Evolutionary conservation across 2,329 filamentous ascomycete species (phyloP).

Genomic region (Aspergillus quadrilineatus): DNA sequence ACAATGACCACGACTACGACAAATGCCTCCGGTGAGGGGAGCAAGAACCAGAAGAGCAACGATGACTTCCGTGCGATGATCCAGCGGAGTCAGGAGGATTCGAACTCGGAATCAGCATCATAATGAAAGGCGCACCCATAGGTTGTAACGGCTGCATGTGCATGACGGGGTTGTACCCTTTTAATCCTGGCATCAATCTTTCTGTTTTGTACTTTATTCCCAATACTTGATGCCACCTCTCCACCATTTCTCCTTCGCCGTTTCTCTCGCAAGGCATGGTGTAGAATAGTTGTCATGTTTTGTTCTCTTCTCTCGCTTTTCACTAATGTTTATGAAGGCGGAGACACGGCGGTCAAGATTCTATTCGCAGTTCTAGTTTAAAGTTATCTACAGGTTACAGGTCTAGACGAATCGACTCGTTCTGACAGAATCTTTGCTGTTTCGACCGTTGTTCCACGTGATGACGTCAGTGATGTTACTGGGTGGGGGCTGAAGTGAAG

Average conservation of each 20-base stretch:
- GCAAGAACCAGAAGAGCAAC: conserved; percentile 53
- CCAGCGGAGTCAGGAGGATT: conserved; percentile 38
- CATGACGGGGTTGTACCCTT: conserved; percentile 24
- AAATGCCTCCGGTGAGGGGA: conserved; percentile 19
- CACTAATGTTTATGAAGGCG: not conserved
- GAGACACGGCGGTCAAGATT: not conserved
- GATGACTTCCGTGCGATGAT: conserved; percentile 59
- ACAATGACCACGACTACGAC: conserved; percentile 24
- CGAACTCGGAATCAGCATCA: conserved; percentile 12
- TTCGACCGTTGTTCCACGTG: not conserved
- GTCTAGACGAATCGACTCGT: conserved; percentile 5
- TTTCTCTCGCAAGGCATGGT: not conserved
- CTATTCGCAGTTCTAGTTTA: not conserved
- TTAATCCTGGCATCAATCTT: conserved; percentile 16
- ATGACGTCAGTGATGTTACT: conserved; percentile 1
- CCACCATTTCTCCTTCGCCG: not conserved
- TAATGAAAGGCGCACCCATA: not conserved
- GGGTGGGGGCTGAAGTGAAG: not conserved
- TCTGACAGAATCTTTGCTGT: not conserved
- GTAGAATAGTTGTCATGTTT: conserved; percentile 1
- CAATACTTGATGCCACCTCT: conserved; percentile 3
- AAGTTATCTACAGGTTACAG: not conserved
- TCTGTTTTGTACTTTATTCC: conserved; percentile 10
- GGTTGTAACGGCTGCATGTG: conserved; percentile 22
- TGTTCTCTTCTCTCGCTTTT: not conserved